Conservation (phyloP, 2,329 filamentous ascomycete species). For the Geoglossum cookeanum region DNA sequence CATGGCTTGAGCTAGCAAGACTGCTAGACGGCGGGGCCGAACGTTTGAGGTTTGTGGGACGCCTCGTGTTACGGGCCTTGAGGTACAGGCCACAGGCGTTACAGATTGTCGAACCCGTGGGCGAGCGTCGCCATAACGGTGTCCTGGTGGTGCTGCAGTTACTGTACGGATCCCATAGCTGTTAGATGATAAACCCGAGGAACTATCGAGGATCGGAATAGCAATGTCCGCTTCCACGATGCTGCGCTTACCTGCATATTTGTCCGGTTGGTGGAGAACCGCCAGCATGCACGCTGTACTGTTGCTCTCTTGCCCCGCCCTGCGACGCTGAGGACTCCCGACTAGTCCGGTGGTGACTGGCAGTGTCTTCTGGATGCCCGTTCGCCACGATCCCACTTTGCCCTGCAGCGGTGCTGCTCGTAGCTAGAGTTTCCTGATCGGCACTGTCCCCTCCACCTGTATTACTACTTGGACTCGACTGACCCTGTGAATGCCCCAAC, state of each 20-base stretch:
- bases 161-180: slow-evolving; percentile 28
- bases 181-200: background rate
- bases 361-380: background rate
- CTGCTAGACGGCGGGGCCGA: slow-evolving; percentile 27
- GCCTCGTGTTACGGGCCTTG: slow-evolving; percentile 79
- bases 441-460: background rate
- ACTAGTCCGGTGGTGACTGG: background rate
- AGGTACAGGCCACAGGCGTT: slow-evolving; percentile 93
- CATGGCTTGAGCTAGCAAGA: slow-evolving; percentile 22
- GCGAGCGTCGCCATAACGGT: slow-evolving; percentile 84
- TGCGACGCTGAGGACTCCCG: slow-evolving; percentile 4
- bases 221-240: slow-evolving; percentile 17
- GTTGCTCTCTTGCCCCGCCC: slow-evolving; percentile 6
- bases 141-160: slow-evolving; percentile 92
- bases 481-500: slow-evolving; percentile 25
- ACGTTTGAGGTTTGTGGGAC: slow-evolving; percentile 79
- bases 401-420: background rate
- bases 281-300: slow-evolving; percentile 12
- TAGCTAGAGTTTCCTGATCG: background rate
- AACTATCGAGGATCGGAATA: slow-evolving; percentile 12
- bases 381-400: background rate
- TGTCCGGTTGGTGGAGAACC: slow-evolving; percentile 34
- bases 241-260: slow-evolving; percentile 38
- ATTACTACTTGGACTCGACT: slow-evolving; percentile 8
- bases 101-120: slow-evolving; percentile 85